Conservation (phyloP, 2,329 filamentous ascomycete genomes). For the Cladophialophora immunda region DNA sequence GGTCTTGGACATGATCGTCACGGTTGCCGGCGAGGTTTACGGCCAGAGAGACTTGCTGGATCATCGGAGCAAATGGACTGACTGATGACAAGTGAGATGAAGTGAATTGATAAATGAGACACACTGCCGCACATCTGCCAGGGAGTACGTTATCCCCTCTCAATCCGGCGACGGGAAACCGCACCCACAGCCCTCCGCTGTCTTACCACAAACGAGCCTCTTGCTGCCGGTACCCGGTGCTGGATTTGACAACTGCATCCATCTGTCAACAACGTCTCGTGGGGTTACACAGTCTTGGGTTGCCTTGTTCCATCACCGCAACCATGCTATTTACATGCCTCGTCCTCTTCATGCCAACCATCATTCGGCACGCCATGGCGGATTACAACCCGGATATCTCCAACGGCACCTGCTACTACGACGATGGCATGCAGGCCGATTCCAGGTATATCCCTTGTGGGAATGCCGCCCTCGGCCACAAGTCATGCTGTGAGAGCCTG, state of each 20-base stretch:
- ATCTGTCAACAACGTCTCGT: background rate
- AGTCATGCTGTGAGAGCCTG: slow-evolving; percentile 38
- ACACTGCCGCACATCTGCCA: slow-evolving; percentile 2
- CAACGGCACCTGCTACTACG: slow-evolving; percentile 39
- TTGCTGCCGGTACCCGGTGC: slow-evolving; percentile 2
- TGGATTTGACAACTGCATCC: slow-evolving; percentile 14
- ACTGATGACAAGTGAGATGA: slow-evolving; percentile 29
- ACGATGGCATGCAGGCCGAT: slow-evolving; percentile 29
- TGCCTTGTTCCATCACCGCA: slow-evolving; percentile 1
- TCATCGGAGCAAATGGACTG: slow-evolving; percentile 68
- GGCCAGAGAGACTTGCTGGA: slow-evolving; percentile 87
- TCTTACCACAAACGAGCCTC: slow-evolving; percentile 18
- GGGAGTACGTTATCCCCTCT: background rate
- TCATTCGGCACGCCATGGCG: slow-evolving; percentile 24
- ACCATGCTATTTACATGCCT: slow-evolving; percentile 5
- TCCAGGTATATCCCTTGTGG: slow-evolving; percentile 40
- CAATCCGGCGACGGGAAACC: slow-evolving; percentile 3
- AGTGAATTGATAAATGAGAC: slow-evolving; percentile 17
- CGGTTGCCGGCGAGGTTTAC: slow-evolving; percentile 85
- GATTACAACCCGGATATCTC: slow-evolving; percentile 39
- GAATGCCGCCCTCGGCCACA: slow-evolving; percentile 37
- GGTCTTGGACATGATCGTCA: slow-evolving; percentile 93
- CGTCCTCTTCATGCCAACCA: slow-evolving; percentile 9
- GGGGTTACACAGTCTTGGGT: slow-evolving; percentile 24
- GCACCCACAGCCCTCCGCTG: slow-evolving; percentile 22